Conservation (phyloP, 2,329 filamentous ascomycete genomes). For the Ascocoryne sarcoides region DNA sequence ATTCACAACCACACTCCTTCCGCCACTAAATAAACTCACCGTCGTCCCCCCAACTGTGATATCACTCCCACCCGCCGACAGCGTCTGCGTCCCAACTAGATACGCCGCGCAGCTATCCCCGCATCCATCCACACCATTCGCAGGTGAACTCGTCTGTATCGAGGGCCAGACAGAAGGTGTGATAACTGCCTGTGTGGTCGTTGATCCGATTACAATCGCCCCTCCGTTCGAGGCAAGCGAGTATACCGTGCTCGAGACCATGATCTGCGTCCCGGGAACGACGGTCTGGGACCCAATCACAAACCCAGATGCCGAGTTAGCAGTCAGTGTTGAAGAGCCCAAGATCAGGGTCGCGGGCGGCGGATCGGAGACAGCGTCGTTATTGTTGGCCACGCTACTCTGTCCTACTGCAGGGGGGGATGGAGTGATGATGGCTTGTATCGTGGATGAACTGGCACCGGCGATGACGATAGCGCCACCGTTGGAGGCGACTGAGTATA, state of each 20-base stretch:
- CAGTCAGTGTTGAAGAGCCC: neutral
- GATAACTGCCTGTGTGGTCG: neutral
- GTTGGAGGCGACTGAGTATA: constrained; percentile 1
- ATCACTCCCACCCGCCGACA: neutral
- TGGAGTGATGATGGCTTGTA: neutral
- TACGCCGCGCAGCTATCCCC: no score
- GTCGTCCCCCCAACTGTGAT: constrained; percentile 2
- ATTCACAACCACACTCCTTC: constrained; percentile 2
- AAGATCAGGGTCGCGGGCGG: neutral
- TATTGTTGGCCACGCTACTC: no score
- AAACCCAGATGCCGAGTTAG: constrained; percentile 1
- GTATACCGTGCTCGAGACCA: neutral
- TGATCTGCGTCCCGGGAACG: neutral
- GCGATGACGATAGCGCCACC: constrained; percentile 1
- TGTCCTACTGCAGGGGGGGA: neutral
- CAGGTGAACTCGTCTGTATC: no score
- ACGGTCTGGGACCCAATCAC: constrained; percentile 1
- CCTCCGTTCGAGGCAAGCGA: constrained; percentile 3
- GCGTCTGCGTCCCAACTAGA: constrained; percentile 2
- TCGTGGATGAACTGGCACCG: neutral
- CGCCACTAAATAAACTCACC: constrained; percentile 1
- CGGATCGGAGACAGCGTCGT: no score
- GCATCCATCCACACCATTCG: no score
- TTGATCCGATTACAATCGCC: neutral
- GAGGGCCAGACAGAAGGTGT: no score